Evolutionary conservation across 1,284 basidiomycete species (phyloP), one percentile per base, ranked within the genome.

Genomic region (Irpex sp.): DNA sequence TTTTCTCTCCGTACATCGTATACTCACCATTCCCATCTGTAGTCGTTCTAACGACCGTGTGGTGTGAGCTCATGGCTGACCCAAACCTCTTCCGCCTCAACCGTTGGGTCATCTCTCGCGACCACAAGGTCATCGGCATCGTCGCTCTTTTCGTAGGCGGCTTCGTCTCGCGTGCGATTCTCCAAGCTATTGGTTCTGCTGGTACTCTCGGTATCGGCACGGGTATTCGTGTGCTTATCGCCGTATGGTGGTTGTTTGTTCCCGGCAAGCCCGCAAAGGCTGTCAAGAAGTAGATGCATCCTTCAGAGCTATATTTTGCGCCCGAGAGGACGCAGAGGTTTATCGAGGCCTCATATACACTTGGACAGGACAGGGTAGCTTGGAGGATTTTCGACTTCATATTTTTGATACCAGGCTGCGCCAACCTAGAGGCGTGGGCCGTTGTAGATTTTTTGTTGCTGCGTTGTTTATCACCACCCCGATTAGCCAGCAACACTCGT

Each of bases 21-120:
- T 56, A 36, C 19, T 59, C 52, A 31, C 8, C 49, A 57, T 11
- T 63, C 34, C 15, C 36, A 21, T 48, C 19, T 66, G 13, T 19
- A 85, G 86, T 88, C 62, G 85, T 87, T 57, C 79, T 92, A 19
- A 93, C 91, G 5, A 93, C 92, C 6, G 86, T 92, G 19, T 95
- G 92, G 92, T 91, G 93, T 62, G 92, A 95, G 74, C 84, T 95
- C 60, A 82, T 92, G 79, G 87, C 87, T 58, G 92, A 94, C 73
- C 92, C 93, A 0, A 78, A 84, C 55, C 81, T 95, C 7, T 90
- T 88, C 79, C 77, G 75, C 38, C 55, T 85, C 54, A 79, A 80
- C 49, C 74, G 80, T 40, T 76, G 80, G 62, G 81, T 90, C 64
- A 77, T 76, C 36, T 81, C 87, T 1, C 86, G 93, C 44, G 93